Evolutionary conservation across 192 early-diverging fungal genomes (phyloP).

Genomic region (Bifiguratus adelaidae): DNA sequence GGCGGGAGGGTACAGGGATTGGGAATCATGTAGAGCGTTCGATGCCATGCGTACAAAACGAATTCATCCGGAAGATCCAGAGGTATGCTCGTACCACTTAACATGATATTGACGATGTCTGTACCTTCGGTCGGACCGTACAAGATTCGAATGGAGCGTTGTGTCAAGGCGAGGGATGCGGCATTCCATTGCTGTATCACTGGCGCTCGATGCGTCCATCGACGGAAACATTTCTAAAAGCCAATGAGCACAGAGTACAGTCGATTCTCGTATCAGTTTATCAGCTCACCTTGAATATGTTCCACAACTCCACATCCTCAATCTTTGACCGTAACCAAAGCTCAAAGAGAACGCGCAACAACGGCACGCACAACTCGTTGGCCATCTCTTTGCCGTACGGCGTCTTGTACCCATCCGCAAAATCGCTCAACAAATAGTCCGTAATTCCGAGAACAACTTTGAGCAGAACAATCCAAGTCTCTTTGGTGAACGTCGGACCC

Average conservation of each 20-base stretch:
- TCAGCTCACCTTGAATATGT: slow-evolving; percentile 46
- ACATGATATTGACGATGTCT: slow-evolving; percentile 40
- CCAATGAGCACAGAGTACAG: not conserved
- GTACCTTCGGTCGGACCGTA: slow-evolving; percentile 60
- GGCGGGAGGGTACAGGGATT: slow-evolving; percentile 39
- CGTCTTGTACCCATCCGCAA: slow-evolving; percentile 24
- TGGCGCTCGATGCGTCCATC: slow-evolving; percentile 70
- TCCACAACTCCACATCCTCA: slow-evolving; percentile 64
- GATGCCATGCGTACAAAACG: slow-evolving; percentile 64
- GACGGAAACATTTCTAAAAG: slow-evolving; percentile 29
- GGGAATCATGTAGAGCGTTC: slow-evolving; percentile 44
- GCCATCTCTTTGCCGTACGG: slow-evolving; percentile 42
- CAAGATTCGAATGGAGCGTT: slow-evolving; percentile 50
- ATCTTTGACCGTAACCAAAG: slow-evolving; percentile 67
- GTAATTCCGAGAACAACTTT: slow-evolving; percentile 72
- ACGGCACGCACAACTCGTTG: slow-evolving; percentile 63
- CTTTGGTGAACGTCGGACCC: slow-evolving; percentile 44
- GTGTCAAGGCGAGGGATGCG: slow-evolving; percentile 50
- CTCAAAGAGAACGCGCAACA: slow-evolving; percentile 60
- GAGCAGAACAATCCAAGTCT: slow-evolving; percentile 73
- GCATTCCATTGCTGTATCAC: slow-evolving; percentile 70
- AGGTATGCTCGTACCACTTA: slow-evolving; percentile 38
- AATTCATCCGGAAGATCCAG: slow-evolving; percentile 55
- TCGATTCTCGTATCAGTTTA: not conserved
- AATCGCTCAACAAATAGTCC: slow-evolving; percentile 59